phyloP scores from a whole-genome alignment of 108 stramenopile genomes.

The Ochromonas danica region DNA sequence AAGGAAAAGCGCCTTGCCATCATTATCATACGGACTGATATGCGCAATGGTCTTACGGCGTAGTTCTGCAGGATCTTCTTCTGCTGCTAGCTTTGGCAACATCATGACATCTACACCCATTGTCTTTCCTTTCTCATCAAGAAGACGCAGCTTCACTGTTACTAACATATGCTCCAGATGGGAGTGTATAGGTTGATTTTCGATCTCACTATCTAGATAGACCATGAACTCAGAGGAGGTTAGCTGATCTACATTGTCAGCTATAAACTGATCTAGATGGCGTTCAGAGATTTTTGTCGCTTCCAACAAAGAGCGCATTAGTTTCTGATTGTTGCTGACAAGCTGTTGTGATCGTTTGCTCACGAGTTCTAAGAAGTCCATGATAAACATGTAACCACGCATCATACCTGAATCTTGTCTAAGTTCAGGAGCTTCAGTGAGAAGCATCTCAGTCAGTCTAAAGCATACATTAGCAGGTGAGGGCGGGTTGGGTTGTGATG shows the following conservation, averaged over 20 bases:
- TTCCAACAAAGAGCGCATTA: not conserved
- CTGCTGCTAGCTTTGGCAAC: not conserved
- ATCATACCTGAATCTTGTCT: not conserved
- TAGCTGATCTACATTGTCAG: not conserved
- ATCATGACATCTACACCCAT: not conserved
- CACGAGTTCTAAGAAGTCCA: not conserved
- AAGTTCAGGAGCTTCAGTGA: not conserved
- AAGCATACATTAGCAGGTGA: no score
- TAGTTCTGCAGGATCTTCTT: constrained; percentile 1
- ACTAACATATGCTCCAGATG: not conserved
- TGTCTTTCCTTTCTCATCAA: not conserved
- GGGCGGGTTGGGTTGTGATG: no score
- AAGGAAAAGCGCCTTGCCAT: not conserved
- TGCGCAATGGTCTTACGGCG: not conserved
- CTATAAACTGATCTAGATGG: not conserved
- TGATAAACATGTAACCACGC: not conserved
- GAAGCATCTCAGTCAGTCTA: not conserved
- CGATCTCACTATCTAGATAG: not conserved
- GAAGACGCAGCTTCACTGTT: not conserved
- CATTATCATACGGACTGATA: not conserved
- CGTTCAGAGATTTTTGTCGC: not conserved
- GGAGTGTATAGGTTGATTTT: not conserved
- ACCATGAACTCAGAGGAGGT: not conserved
- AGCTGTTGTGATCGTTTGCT: not conserved
- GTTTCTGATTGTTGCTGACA: not conserved